Conservation (phyloP, 352 stramenopile species). For the Phytopythium montanum region DNA sequence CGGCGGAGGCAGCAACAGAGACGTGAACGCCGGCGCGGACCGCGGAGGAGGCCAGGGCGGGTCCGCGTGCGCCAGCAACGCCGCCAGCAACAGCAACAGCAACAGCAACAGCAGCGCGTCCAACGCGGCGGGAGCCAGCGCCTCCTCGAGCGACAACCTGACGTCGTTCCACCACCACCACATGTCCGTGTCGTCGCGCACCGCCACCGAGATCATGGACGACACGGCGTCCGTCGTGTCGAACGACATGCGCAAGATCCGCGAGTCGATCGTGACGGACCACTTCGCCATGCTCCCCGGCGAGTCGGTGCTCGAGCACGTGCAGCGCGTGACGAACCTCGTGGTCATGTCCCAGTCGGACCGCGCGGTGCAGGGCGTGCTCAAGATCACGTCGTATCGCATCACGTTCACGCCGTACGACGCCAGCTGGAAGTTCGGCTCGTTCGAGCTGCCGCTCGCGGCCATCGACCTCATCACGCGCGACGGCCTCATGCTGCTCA, state of each 20-base stretch:
- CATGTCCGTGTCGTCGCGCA: constrained; percentile 9
- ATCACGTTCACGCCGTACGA: constrained; percentile 86
- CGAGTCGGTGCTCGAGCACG: constrained; percentile 72
- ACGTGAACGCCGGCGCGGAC: background rate
- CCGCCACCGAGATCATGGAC: constrained; percentile 23
- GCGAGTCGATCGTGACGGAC: constrained; percentile 64
- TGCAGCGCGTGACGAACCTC: constrained; percentile 83
- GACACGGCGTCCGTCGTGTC: constrained; percentile 27
- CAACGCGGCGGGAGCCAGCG: background rate
- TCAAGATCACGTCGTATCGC: constrained; percentile 82
- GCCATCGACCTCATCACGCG: constrained; percentile 75
- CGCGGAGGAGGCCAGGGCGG: background rate
- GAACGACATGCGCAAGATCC: constrained; percentile 34
- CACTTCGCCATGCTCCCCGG: constrained; percentile 55
- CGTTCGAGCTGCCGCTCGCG: constrained; percentile 78
- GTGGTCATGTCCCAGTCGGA: constrained; percentile 84
- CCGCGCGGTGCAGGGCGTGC: constrained; percentile 76
- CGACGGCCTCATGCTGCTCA: constrained; percentile 78
- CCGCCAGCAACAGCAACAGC: background rate
- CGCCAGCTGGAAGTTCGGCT: constrained; percentile 79
- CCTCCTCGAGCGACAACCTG: constrained; percentile 5
- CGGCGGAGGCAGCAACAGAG: background rate
- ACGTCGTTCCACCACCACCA: background rate
- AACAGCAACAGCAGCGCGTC: background rate
- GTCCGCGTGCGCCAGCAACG: background rate